Evolutionary conservation across 441 rosid species (phyloP).

Genomic region (Rhodomyrtus psidioides): DNA sequence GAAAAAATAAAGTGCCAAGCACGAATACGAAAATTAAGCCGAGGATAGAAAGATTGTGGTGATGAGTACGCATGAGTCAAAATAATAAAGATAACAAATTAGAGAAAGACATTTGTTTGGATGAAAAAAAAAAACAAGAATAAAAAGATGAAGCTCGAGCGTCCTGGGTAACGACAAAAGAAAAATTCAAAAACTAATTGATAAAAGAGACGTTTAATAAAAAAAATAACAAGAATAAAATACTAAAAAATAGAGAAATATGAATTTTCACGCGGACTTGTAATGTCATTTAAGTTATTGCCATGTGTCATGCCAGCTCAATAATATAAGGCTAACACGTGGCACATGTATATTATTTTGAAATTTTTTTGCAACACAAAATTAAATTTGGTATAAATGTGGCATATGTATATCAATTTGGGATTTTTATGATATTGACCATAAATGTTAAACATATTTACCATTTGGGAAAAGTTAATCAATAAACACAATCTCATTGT

Average conservation of each 20-base stretch:
- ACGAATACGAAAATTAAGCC: too few species aligned
- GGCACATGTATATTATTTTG: not conserved
- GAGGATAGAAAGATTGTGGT: not conserved
- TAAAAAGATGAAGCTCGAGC: not conserved
- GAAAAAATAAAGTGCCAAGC: too few species aligned
- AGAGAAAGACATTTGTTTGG: not conserved
- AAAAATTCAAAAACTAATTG: not conserved
- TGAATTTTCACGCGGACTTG: not conserved
- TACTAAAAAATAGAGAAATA: not conserved
- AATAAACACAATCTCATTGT: not conserved
- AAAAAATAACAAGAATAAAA: not conserved
- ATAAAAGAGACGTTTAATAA: not conserved
- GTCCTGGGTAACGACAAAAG: too few species aligned
- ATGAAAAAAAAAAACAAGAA: not conserved
- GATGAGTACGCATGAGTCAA: accelerated
- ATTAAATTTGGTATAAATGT: not conserved
- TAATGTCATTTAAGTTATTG: not conserved
- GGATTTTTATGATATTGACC: not conserved
- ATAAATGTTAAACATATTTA: not conserved
- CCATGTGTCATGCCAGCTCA: accelerated
- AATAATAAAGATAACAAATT: not conserved
- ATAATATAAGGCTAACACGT: not conserved
- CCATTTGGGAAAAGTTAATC: not conserved
- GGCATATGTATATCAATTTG: accelerated
- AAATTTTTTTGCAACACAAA: not conserved